Conservation (phyloP, 2,329 filamentous ascomycete genomes). For the Calonectria pteridis region DNA sequence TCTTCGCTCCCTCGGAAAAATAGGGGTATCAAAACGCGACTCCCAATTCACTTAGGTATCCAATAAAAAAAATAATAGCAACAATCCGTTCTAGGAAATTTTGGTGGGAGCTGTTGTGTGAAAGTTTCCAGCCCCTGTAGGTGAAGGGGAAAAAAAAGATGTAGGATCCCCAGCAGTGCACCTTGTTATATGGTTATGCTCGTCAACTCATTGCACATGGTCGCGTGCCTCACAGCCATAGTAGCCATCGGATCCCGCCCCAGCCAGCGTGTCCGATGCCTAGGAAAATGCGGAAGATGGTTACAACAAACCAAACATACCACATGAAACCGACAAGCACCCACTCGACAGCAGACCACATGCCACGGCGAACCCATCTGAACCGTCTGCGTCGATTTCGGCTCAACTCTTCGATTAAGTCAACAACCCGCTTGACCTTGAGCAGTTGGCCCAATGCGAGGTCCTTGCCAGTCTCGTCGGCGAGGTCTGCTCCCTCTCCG, state of each 20-base stretch:
- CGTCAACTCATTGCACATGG: conserved; percentile 12
- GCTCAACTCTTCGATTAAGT: conserved; percentile 82
- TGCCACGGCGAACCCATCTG: conserved; percentile 79
- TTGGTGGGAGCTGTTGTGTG: not conserved
- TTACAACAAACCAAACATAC: conserved; percentile 93
- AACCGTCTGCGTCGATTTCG: conserved; percentile 76
- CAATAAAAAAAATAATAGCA: conserved; percentile 22
- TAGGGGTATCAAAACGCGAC: conserved; percentile 44
- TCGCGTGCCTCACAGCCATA: conserved; percentile 74
- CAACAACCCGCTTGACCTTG: conserved; percentile 83
- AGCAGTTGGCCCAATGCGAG: conserved; percentile 82
- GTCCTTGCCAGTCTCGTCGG: conserved; percentile 82
- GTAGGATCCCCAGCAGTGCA: not conserved
- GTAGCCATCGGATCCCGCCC: conserved; percentile 79
- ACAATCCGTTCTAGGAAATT: not conserved
- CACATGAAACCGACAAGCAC: conserved; percentile 89
- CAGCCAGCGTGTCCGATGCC: conserved; percentile 72
- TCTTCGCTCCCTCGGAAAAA: conserved; percentile 19
- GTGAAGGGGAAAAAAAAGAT: not conserved
- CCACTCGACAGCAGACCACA: conserved; percentile 91
- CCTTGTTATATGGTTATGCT: conserved; percentile 15
- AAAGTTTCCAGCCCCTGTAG: not conserved
- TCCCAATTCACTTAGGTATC: conserved; percentile 24
- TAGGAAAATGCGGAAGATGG: conserved; percentile 75
- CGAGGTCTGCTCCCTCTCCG: conserved; percentile 78